phyloP scores from a whole-genome alignment of 2,329 filamentous ascomycete species.

The Aspergillus novoparasiticus region DNA sequence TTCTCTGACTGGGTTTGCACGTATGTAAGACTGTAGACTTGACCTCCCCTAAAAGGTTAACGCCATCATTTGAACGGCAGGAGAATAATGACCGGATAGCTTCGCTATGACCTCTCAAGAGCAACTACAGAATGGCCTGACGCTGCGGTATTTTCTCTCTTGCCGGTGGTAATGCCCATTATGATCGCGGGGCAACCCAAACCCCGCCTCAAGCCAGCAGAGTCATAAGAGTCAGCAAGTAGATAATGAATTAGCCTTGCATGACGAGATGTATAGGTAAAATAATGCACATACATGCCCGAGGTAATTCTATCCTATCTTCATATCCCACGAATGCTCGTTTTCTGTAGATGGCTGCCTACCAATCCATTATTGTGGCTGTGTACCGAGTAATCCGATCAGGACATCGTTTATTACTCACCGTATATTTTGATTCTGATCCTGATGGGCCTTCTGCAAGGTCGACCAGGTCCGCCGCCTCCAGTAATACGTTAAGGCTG shows the following conservation, averaged over 20 bases:
- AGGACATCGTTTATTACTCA: constrained; percentile 19
- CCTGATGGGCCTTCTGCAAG: constrained; percentile 19
- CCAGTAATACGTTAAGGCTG: constrained; percentile 14
- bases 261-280: constrained; percentile 10
- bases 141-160: constrained; percentile 6
- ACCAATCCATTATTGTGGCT: constrained; percentile 15
- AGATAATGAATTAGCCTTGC: constrained; percentile 16
- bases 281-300: neutral
- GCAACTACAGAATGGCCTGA: constrained; percentile 5
- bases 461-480: constrained; percentile 17
- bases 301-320: neutral
- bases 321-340: neutral
- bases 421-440: constrained; percentile 21
- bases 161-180: neutral
- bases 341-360: constrained; percentile 10
- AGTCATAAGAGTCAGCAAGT: constrained; percentile 7
- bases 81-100: neutral
- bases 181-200: constrained; percentile 14
- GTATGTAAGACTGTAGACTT: neutral
- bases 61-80: neutral
- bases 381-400: constrained; percentile 16
- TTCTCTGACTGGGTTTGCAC: neutral
- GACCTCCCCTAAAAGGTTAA: neutral
- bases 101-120: neutral
- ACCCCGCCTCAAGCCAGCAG: constrained; percentile 8